Evolutionary conservation across 257 asterid genomes (phyloP).

Genomic region (Echites panduratus): DNA sequence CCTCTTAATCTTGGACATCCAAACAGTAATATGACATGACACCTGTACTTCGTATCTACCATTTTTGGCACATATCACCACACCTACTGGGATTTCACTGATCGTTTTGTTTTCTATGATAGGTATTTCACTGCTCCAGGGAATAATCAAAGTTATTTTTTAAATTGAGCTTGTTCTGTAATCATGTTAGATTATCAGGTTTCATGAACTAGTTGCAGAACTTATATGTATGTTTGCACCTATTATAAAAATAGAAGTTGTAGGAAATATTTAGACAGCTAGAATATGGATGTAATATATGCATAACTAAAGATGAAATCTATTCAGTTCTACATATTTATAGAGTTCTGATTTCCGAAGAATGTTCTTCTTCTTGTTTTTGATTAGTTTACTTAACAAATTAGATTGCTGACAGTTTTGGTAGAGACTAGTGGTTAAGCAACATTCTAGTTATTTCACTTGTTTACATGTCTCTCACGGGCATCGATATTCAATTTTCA

Average conservation of each 20-base stretch:
- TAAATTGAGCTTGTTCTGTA: neutral
- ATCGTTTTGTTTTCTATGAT: neutral
- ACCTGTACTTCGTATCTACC: neutral
- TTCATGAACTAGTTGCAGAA: neutral
- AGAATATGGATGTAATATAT: neutral
- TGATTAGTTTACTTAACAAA: neutral
- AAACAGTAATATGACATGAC: neutral
- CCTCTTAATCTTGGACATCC: neutral
- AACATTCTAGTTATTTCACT: neutral
- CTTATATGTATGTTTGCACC: neutral
- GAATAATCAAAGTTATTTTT: neutral
- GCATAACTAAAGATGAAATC: neutral
- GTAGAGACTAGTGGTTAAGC: neutral
- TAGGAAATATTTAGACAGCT: neutral
- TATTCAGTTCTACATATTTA: neutral
- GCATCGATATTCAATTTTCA: constrained; percentile 25
- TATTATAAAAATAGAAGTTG: neutral
- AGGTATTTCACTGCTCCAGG: neutral
- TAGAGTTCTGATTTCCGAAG: neutral
- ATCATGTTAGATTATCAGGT: no score
- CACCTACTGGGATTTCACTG: neutral
- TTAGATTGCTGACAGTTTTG: neutral
- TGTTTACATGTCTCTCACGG: neutral
- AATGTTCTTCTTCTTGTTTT: neutral
- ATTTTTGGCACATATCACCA: neutral